These are phyloP conservation scores for Xylaria sp. DNA, from an alignment of 2,329 filamentous ascomycete species.

Conservation along the genomic window DNA sequence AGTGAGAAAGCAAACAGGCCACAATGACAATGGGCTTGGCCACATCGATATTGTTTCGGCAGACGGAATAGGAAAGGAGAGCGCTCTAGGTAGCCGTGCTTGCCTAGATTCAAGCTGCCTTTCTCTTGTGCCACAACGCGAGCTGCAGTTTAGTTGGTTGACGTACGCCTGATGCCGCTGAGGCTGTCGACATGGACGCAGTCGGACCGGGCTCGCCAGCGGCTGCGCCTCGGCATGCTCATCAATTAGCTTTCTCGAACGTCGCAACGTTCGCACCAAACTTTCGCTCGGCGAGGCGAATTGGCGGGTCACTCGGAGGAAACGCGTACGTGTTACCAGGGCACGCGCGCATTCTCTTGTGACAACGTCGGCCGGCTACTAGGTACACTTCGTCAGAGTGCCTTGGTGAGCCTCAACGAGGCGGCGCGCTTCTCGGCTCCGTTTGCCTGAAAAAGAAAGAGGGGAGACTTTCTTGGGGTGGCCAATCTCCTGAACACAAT, in stretches of 20 bases:
- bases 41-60: constrained; percentile 29
- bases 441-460: constrained; percentile 20
- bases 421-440: constrained; percentile 18
- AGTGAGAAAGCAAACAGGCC: constrained; percentile 24
- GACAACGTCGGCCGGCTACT: constrained; percentile 11
- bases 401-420: constrained; percentile 22
- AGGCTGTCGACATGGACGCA: not conserved
- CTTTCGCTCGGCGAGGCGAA: constrained; percentile 20
- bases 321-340: constrained; percentile 18
- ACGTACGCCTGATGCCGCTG: constrained; percentile 16
- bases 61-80: constrained; percentile 24
- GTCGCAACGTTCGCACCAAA: constrained; percentile 7
- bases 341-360: constrained; percentile 17
- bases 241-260: constrained; percentile 8
- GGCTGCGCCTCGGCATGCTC: constrained; percentile 20
- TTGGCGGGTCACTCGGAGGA: constrained; percentile 9
- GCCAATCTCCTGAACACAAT: constrained; percentile 5
- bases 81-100: constrained; percentile 20
- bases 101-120: constrained; percentile 17
- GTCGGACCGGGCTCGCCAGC: constrained; percentile 26
- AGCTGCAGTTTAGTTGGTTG: constrained; percentile 22
- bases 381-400: constrained; percentile 11
- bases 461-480: not conserved
- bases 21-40: too few species aligned
- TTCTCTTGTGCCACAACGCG: constrained; percentile 23